Base-by-base conservation (phyloP, 768 basidiomycete genomes). In the Boletus speciosus region DNA sequence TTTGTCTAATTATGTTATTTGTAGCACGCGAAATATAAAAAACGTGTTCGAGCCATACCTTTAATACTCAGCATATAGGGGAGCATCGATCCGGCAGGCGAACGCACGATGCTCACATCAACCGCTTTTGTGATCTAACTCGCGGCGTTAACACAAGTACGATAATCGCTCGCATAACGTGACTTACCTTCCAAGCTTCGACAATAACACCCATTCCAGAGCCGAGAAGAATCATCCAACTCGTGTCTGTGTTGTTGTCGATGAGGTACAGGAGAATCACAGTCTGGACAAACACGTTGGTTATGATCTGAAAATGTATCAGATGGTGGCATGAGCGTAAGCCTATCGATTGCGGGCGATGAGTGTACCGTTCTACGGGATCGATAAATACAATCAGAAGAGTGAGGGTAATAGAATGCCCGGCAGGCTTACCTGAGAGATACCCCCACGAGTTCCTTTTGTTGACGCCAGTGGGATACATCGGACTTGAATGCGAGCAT, bases 401-500 rank as follows among this genome's bases (percentile, higher is more conserved):
- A 44, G 31, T 56, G 42, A 53, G 25, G 31, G 35, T 45, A 47
- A 63, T 36, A 47, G 31, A 41, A 52, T 47, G 40, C 23, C 46
- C 35, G 15, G 51, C 21, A 56, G 58, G 52, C 81, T 65, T 60
- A 90, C 89, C 94, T 84, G 59, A 99, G 81, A 49, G 93, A 96
- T 14, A 99, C 95, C 12, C 97, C 97, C 55, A 90, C 88, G 71
- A 98, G 83, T 69, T 98, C 94, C 62, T 94, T 87, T 76, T 85
- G 95, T 65, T 93, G 85, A 38, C 93, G 79, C 95, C 95, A 98
- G 68, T 98, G 96, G 29, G 88, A 84, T 40, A 98, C 91, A 65
- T 98, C 96, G 27, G 84, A 88, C 66, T 90, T 91, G 82, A 98
- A 98, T 14, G 96, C 96, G 52, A 97, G 76, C 83, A 97, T 90